Base-by-base conservation (phyloP, 2,329 filamentous ascomycete species). In the Hortaea sp. region DNA sequence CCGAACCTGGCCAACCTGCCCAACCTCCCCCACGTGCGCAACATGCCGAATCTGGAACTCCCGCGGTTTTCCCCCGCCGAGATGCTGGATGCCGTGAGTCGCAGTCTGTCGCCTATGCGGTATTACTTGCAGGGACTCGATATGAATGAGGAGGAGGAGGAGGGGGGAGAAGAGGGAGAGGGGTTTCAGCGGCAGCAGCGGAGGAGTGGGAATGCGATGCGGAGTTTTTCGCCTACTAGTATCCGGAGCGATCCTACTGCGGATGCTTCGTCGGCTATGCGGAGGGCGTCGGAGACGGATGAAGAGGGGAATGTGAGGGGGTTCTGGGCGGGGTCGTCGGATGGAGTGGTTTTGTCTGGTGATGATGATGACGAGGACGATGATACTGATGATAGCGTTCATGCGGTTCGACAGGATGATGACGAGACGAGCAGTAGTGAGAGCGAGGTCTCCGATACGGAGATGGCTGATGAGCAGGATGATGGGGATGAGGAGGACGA, bases 1-100 rank as follows among this genome's bases (percentile, higher is more conserved):
- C 51, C 48, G 3, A 49, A 55, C 32, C 50, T 58, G 42, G 51
- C 54, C 12, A 52, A 53, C 39, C 44, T 58, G 34, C 56, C 60
- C 28, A 60, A 47, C 47, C 55, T 62, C 55, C 58, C 55, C n/a
- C 45, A 53, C 35, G 49, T 59, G 46, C 56, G 54, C 4, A 41
- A 49, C n/a, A 47, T 55, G 41, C 51, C 65, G 27, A 52, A 54
- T 38, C 57, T 60, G 29, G 66, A 61, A n/a, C 62, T 67, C 31
- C 59, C 63, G 6, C 60, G 64, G 32, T 69, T 70, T 13, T 66
- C 65, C 5, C 64, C 70, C 0, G 69, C 70, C 48, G 69, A 71
- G 38, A 69, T 73, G 50, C 56, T 73, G 6, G 67, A 71, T 42
- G 64, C 69, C 0, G 64, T 73, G 27, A 67, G 65, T 5, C 61